These are phyloP conservation scores for Elsinoe australis DNA, from an alignment of 2,329 filamentous ascomycete genomes.

Conservation along the genomic window DNA sequence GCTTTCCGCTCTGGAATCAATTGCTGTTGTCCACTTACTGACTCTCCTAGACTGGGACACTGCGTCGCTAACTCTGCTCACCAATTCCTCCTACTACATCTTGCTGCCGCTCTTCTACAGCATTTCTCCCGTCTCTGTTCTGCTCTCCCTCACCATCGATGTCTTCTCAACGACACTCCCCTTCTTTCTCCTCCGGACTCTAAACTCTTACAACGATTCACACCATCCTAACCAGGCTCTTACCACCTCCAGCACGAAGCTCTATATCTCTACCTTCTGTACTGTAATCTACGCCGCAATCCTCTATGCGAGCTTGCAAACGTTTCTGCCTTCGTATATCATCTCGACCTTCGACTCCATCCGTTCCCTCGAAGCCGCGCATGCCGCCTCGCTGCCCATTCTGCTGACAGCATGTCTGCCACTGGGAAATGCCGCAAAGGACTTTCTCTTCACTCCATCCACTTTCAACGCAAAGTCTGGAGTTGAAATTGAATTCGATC, in stretches of 20 bases:
- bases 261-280: slow-evolving; percentile 60
- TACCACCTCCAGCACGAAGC: slow-evolving; percentile 52
- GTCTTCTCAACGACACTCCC: slow-evolving; percentile 62
- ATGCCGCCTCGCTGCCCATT: slow-evolving; percentile 49
- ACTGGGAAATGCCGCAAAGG: slow-evolving; percentile 62
- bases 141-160: slow-evolving; percentile 59
- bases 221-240: slow-evolving; percentile 39
- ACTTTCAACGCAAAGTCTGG: slow-evolving; percentile 39
- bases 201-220: slow-evolving; percentile 54
- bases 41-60: slow-evolving; percentile 36
- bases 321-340: slow-evolving; percentile 64
- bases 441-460: slow-evolving; percentile 69
- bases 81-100: slow-evolving; percentile 67
- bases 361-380: slow-evolving; percentile 58
- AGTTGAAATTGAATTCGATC: slow-evolving; percentile 52
- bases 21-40: not conserved
- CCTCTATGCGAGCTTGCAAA: slow-evolving; percentile 60
- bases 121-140: slow-evolving; percentile 54
- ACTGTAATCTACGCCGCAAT: slow-evolving; percentile 67
- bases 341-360: slow-evolving; percentile 68
- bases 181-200: slow-evolving; percentile 64
- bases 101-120: slow-evolving; percentile 72
- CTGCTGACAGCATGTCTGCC: slow-evolving; percentile 53
- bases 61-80: slow-evolving; percentile 48
- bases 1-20: not conserved